Percentiles rank a stretch among this genome's conserved stretches.
Evolutionary conservation across 2,329 filamentous ascomycete genomes (phyloP).

Genomic region (Fusarium sp.): DNA sequence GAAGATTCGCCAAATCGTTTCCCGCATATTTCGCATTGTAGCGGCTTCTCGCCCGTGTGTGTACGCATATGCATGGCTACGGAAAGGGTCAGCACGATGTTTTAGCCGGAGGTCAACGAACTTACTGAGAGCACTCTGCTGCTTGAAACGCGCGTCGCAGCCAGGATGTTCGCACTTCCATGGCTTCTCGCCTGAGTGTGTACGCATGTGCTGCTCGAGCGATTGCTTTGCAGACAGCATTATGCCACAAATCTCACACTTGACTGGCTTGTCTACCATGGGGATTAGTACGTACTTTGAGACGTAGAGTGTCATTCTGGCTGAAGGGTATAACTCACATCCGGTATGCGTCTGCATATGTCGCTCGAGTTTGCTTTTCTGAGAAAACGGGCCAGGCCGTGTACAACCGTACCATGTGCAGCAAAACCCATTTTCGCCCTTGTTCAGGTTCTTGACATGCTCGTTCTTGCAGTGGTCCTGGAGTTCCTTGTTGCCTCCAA

Average conservation of each 20-base stretch:
- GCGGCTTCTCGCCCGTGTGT: constrained; percentile 75
- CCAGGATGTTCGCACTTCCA: constrained; percentile 66
- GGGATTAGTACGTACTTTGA: constrained; percentile 24
- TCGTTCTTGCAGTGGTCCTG: constrained; percentile 67
- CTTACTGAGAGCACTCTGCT: constrained; percentile 76
- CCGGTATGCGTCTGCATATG: constrained; percentile 76
- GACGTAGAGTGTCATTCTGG: constrained; percentile 2
- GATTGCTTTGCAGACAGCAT: constrained; percentile 76
- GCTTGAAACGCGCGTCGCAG: constrained; percentile 72
- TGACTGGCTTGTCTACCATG: constrained; percentile 68
- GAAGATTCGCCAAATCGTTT: constrained; percentile 75
- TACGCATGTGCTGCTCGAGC: constrained; percentile 75
- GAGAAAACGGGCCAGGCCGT: constrained; percentile 67
- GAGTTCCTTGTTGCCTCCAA: constrained; percentile 62
- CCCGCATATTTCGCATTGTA: constrained; percentile 69
- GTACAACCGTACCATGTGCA: constrained; percentile 70
- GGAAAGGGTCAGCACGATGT: constrained; percentile 32
- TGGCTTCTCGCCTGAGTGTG: constrained; percentile 75
- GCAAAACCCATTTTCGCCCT: constrained; percentile 61
- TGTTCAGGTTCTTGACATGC: constrained; percentile 63
- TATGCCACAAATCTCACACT: constrained; percentile 67
- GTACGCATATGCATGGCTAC: constrained; percentile 76
- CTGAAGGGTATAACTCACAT: constrained; percentile 59
- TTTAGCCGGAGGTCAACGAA: constrained; percentile 14
- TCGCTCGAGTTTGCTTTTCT: constrained; percentile 73